A percentile compares a stretch with the other conserved stretches of the same genome.
Evolutionary conservation across 805 yeast species (phyloP).

Genomic region (Metschnikowia cerradonensis): DNA sequence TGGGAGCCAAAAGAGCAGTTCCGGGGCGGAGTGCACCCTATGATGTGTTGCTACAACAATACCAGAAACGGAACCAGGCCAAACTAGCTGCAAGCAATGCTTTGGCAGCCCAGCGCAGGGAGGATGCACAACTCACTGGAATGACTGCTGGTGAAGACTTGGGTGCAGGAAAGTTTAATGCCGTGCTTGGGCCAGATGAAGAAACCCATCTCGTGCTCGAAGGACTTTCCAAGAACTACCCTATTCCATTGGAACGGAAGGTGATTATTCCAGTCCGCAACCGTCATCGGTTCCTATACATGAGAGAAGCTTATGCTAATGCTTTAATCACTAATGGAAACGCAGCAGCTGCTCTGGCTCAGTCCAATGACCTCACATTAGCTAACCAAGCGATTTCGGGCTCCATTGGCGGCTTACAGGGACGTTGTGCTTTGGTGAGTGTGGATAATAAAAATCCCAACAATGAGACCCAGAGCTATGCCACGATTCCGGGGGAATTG

Average conservation of each 20-base stretch:
- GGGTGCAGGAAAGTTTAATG: constrained; percentile 23
- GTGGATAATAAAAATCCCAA: constrained; percentile 39
- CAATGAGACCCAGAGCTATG: constrained; percentile 38
- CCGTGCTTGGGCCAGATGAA: constrained; percentile 77
- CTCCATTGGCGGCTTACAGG: constrained; percentile 68
- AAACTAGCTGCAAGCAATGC: constrained; percentile 81
- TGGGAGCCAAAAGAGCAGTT: constrained; percentile 97
- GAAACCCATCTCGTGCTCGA: constrained; percentile 89
- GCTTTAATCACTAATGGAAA: constrained; percentile 66
- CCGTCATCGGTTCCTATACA: constrained; percentile 71
- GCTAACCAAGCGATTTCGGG: constrained; percentile 47
- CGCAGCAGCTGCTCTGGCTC: constrained; percentile 32
- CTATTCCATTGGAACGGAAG: constrained; percentile 79
- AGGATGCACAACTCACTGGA: constrained; percentile 47
- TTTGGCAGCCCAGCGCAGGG: constrained; percentile 72
- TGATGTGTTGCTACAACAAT: constrained; percentile 80
- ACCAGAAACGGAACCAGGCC: constrained; percentile 90
- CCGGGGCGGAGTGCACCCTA: constrained; percentile 90
- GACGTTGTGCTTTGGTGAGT: constrained; percentile 74
- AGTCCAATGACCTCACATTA: constrained; percentile 33
- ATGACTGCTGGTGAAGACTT: constrained; percentile 16
- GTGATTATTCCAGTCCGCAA: constrained; percentile 65
- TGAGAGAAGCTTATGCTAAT: constrained; percentile 92
- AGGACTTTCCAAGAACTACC: constrained; percentile 77
- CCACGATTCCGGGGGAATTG: constrained; percentile 58